A percentile compares a stretch with the other conserved stretches of the same genome.
Evolutionary conservation across 2,329 filamentous ascomycete species (phyloP).

Genomic region (Nemania abortiva): DNA sequence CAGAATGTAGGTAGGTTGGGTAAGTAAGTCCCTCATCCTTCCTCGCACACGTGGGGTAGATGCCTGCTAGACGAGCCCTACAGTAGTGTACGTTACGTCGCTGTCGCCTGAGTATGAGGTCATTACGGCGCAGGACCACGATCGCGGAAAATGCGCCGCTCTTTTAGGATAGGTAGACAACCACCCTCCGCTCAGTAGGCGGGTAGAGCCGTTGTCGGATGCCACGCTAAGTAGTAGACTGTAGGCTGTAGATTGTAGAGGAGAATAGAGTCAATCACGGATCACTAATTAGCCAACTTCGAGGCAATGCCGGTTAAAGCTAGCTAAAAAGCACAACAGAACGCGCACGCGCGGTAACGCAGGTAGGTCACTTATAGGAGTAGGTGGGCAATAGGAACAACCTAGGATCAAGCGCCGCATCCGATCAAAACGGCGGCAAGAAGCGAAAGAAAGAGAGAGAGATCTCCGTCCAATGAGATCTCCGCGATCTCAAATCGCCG

Average conservation of each 20-base stretch:
- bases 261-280: no score
- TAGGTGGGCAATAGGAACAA: no score
- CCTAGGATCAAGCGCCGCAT: no score
- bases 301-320: background rate
- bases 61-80: slow-evolving; percentile 1
- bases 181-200: background rate
- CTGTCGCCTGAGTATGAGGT: background rate
- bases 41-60: slow-evolving; percentile 8
- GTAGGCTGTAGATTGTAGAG: no score
- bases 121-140: background rate
- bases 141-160: background rate
- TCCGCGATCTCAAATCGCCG: slow-evolving; percentile 21
- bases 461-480: slow-evolving; percentile 19
- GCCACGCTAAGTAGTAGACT: background rate
- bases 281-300: background rate
- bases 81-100: background rate
- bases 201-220: background rate
- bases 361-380: no score
- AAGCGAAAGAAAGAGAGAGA: background rate
- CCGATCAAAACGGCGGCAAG: background rate
- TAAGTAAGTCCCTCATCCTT: slow-evolving; percentile 9
- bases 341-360: no score
- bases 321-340: no score
- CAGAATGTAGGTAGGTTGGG: background rate
- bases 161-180: no score